Base-by-base conservation (phyloP, 768 basidiomycete species). In the Brasilioporus rufonigricans region DNA sequence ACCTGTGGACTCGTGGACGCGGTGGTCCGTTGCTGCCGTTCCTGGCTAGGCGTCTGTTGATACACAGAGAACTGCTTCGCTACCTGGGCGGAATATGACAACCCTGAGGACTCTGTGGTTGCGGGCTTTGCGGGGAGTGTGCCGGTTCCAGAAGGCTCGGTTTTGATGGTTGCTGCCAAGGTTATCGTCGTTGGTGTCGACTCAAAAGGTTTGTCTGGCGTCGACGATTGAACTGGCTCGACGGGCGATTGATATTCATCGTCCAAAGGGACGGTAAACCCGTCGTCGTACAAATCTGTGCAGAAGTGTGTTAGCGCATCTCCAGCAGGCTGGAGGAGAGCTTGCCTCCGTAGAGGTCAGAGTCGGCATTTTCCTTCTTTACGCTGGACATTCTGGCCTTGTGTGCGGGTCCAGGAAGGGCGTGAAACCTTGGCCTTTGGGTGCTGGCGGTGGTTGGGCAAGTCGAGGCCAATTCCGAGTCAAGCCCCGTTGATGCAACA, bases 31-130 rank as follows among this genome's bases (percentile, higher is more conserved):
- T 78, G 80, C 52, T 81, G 80, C 21, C 82, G 80, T 60, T 84
- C 83, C 61, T 85, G 84, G 56, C 83, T 83, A 0, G 84, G 84
- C 9, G 80, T 84, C 63, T 85, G 85, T 50, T 82, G 82, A 62
- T 82, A 86, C 12, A 74, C 73, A 9, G 83, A 83, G 54, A 84
- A 86, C 65, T 84, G 85, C 59, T 81, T 82, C 16, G 82, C 84
- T 46, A 83, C 80, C 70, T 83, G 85, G 4, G 80, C 85, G 35
- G 80, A 86, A 66, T 82, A 85, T 9, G 79, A 86, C 56, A 83
- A 49, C 13, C 75, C 68, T 46, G 62, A 39, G 40, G 71, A 45
- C 12, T 63, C 67, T 47, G 60, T 21, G 46, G 61, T 33, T 49
- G 63, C 19, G 39, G 69, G 69, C 36, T 67, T 71, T 19, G 69